Evolutionary conservation across 83 land plant genomes (phyloP), one percentile per base, ranked within the genome.

Genomic region (Diphasiastrum complanatum): DNA sequence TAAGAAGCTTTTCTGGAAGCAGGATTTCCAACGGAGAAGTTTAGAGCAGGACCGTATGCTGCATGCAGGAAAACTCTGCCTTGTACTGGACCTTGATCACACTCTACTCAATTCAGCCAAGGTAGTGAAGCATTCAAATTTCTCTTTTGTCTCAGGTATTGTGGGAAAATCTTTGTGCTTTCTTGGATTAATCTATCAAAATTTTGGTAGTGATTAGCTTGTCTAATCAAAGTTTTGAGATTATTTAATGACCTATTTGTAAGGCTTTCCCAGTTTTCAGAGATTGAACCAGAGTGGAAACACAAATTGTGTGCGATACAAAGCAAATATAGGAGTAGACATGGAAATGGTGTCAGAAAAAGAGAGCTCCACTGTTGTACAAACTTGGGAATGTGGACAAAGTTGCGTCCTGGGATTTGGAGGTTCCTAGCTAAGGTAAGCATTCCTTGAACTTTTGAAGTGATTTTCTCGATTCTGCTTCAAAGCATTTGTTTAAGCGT

Each of bases 51-150:
- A 81, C 45, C 79, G 83, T 33, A 90, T 95, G 97, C 84, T 95
- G 62, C 68, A 74, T 60, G 79, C 85, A 30, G 64, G 80, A 46
- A 95, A 90, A 68, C 84, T 95, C 23, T 86, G 97, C 56, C 82
- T 95, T 14, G 99, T 95, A 29, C 73, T 95, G 61, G 99, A 95
- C 78, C 78, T 95, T 20, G 99, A 95, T 76, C 97, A 95, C 65
- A 95, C 99, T 1, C 97, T 95, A 52, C 82, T 95, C 30, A 95
- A 95, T 69, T 95, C 99, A 27, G 99, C 97, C 5, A 95, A 90
- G 89, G 99, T 86, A 65, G 33, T 19, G 4, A 12, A 18, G 18
- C 29, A 12, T 37, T 34, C 45, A 27, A 8, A 49, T 3, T 32
- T 63, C n/a, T n/a, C n/a, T n/a, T n/a, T n/a, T n/a, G n/a, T n/a